Conservation (phyloP, 2,329 filamentous ascomycete species). For the Colletotrichum sidae region DNA sequence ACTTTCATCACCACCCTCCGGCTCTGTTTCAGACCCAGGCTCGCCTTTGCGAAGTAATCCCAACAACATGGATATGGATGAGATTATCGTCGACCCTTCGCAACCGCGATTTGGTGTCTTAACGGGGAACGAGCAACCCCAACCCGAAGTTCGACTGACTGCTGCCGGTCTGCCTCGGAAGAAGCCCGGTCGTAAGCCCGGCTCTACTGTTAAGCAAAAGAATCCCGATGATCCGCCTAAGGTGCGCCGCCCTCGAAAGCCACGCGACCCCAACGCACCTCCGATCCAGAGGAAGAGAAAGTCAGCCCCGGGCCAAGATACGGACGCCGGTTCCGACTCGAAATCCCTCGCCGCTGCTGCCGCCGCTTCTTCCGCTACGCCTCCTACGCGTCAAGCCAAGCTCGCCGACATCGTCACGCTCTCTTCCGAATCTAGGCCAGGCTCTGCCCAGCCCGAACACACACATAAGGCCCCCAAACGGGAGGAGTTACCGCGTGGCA, state of each 20-base stretch:
- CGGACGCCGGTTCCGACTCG: slow-evolving; percentile 49
- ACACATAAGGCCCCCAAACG: slow-evolving; percentile 62
- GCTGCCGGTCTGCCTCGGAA: slow-evolving; percentile 70
- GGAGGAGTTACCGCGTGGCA: slow-evolving; percentile 62
- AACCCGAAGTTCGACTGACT: slow-evolving; percentile 52
- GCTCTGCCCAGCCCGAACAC: slow-evolving; percentile 46
- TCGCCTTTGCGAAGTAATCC: slow-evolving; percentile 52
- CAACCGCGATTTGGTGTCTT: slow-evolving; percentile 48
- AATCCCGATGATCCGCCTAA: slow-evolving; percentile 59
- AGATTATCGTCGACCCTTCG: slow-evolving; percentile 61
- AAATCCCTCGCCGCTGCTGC: slow-evolving; percentile 49
- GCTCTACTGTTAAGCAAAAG: slow-evolving; percentile 61
- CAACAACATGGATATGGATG: slow-evolving; percentile 57
- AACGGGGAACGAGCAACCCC: slow-evolving; percentile 38
- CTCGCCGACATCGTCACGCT: slow-evolving; percentile 52
- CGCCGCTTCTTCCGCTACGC: slow-evolving; percentile 40
- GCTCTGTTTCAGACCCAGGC: slow-evolving; percentile 60
- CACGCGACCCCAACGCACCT: slow-evolving; percentile 69
- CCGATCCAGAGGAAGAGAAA: slow-evolving; percentile 68
- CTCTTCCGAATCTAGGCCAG: slow-evolving; percentile 41
- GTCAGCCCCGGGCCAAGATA: slow-evolving; percentile 53
- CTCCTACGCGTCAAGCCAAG: slow-evolving; percentile 50
- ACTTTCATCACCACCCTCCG: slow-evolving; percentile 64
- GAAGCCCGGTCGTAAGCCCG: slow-evolving; percentile 75
- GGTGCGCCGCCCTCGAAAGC: slow-evolving; percentile 65